Conservation (phyloP, 2,329 filamentous ascomycete species). For the Myrmaecium sp. region DNA sequence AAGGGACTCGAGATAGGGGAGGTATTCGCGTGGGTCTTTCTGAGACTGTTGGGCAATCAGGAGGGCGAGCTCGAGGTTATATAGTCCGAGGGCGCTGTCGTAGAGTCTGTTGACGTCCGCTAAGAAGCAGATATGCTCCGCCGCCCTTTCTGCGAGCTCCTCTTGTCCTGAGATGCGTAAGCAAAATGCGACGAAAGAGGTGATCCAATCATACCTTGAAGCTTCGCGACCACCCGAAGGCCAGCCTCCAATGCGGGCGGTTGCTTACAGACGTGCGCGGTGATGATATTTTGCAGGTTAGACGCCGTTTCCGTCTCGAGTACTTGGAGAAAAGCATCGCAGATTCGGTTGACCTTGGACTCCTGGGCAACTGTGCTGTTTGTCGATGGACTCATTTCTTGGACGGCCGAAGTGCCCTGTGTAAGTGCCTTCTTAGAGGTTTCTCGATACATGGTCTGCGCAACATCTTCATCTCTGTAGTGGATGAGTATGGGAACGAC, state of each 20-base stretch:
- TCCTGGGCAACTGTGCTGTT: conserved; percentile 2
- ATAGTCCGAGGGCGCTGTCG: conserved; percentile 75
- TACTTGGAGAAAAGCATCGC: conserved; percentile 61
- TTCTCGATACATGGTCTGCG: conserved; percentile 83
- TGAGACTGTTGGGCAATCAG: conserved; percentile 91
- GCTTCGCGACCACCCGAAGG: conserved; percentile 56
- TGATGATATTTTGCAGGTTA: conserved; percentile 81
- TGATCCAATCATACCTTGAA: conserved; percentile 30
- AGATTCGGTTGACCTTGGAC: conserved; percentile 70
- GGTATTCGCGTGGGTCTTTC: conserved; percentile 85
- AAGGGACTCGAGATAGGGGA: conserved; percentile 81
- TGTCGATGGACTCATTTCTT: conserved; percentile 3
- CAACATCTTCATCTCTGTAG: conserved; percentile 67
- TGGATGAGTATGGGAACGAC: conserved; percentile 5
- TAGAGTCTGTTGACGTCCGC: conserved; percentile 87
- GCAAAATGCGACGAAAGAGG: background rate
- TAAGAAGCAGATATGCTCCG: conserved; percentile 95
- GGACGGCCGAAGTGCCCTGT: conserved; percentile 11
- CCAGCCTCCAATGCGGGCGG: conserved; percentile 83
- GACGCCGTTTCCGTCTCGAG: conserved; percentile 44
- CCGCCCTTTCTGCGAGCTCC: conserved; percentile 64
- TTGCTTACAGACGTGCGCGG: conserved; percentile 81
- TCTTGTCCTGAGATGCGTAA: conserved; percentile 33
- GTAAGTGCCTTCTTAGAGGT: conserved; percentile 40
- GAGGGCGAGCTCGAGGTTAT: conserved; percentile 77